Base-by-base conservation (phyloP, 371 early-diverging fungal species). In the Parasitella parasitica region DNA sequence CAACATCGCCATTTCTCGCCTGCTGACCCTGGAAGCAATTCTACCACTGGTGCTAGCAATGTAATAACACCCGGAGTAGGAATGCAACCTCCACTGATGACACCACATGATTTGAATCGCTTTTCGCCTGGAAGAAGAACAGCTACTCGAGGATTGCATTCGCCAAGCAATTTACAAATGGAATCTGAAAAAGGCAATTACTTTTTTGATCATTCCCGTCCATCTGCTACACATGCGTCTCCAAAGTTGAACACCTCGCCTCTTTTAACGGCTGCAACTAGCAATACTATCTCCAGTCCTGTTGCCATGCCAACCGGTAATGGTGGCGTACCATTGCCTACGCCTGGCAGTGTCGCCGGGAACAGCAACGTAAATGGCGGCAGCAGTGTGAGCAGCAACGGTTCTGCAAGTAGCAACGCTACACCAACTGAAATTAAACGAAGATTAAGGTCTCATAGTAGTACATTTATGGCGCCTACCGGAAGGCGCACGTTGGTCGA, bases 121-220 rank as follows among this genome's bases (percentile, higher is more conserved):
- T 61, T 58, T 16, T 64, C 65, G 9, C 65, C 65, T 27, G 61
- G 64, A 2, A 53, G 61, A 48, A 43, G 54, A 27, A 37, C 64
- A 9, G 34, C 43, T 15, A 6, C 46, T 8, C 20, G 13, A 3
- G 49, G 35, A 26, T 16, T 60, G 3, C 57, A 56, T 28, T 64
- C 64, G 4, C 64, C 64, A 4, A 46, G 51, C 7, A 41, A 32
- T 6, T 12, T 46, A 0, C 54, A 65, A 8, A 16, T 61, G 12
- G 62, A 61, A 37, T 16, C 49, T 13, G 70, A 70, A 43, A 66
- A 61, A 36, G 63, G 66, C 0, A 61, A 63, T 28, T 70, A 70
- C 27, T 70, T 70, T 34, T 67, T 67, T 37, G 63, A 67, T 49
- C 52, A 59, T 1, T 30, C 32, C 6, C 49, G 46, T 18, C 11